Evolutionary conservation across 805 yeast species (phyloP).

Genomic region (Scheffersomyces spartinae): DNA sequence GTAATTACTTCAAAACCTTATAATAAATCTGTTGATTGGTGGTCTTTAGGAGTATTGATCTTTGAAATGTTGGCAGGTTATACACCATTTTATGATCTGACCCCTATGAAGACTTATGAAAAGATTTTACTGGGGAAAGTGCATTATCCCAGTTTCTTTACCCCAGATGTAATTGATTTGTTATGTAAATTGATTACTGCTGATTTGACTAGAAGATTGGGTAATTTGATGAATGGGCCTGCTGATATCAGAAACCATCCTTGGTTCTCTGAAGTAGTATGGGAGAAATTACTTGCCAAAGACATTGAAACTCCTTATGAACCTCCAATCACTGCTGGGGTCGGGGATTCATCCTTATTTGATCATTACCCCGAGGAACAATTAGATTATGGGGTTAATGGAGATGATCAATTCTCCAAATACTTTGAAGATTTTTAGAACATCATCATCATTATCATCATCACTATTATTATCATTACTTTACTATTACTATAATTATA

Average conservation of each 20-base stretch:
- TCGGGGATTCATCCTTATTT: conserved; percentile 41
- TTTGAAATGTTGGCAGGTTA: conserved; percentile 54
- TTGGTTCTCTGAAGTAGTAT: conserved; percentile 51
- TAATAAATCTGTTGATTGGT: conserved; percentile 55
- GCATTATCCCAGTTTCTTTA: conserved; percentile 41
- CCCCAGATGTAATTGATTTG: conserved; percentile 41
- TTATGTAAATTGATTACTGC: conserved; percentile 40
- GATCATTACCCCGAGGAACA: conserved; percentile 37
- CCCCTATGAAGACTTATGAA: conserved; percentile 55
- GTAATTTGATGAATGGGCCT: conserved; percentile 47
- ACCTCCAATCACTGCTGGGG: conserved; percentile 53
- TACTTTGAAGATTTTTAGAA: conserved; percentile 22
- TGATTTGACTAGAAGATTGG: conserved; percentile 44
- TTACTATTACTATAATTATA: neutral
- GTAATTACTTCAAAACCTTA: conserved; percentile 55
- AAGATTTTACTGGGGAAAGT: conserved; percentile 44
- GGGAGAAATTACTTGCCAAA: conserved; percentile 44
- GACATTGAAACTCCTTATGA: conserved; percentile 56
- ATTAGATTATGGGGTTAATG: conserved; percentile 25
- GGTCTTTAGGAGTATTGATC: conserved; percentile 51
- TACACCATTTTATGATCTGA: conserved; percentile 51
- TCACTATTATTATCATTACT: neutral
- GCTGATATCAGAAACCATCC: conserved; percentile 45
- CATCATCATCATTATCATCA: neutral
- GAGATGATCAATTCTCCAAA: conserved; percentile 27